A percentile compares a stretch with the other conserved stretches of the same genome.
phyloP scores from a whole-genome alignment of 2,329 filamentous ascomycete genomes.

The Proliferodiscus dingleyae region DNA sequence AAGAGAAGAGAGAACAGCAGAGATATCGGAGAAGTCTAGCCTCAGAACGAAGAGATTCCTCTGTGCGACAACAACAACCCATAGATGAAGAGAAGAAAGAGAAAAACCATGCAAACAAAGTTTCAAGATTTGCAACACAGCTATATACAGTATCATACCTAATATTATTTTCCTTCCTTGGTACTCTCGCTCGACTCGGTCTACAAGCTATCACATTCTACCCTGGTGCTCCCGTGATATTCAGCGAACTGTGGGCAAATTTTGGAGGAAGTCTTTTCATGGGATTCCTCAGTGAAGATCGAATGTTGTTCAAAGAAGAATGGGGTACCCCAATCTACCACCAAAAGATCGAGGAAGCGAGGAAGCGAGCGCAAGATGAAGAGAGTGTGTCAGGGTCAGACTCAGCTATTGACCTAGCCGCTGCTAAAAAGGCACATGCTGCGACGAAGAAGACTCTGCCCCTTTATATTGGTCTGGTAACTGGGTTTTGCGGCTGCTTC shows the following conservation, averaged over 20 bases:
- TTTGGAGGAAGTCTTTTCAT: constrained; percentile 75
- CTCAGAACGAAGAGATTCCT: constrained; percentile 3
- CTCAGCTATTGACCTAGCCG: constrained; percentile 34
- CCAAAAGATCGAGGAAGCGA: constrained; percentile 32
- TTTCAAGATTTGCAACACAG: constrained; percentile 50
- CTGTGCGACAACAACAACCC: background rate
- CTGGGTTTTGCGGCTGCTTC: constrained; percentile 83
- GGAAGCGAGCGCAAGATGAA: constrained; percentile 34
- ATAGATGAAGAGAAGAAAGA: constrained; percentile 6
- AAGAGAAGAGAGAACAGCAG: constrained; percentile 21
- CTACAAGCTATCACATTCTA: constrained; percentile 76
- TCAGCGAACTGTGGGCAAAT: constrained; percentile 81
- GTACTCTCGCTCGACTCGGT: constrained; percentile 78
- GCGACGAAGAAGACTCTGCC: constrained; percentile 80
- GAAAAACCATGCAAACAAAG: constrained; percentile 14
- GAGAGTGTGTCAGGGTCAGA: constrained; percentile 29
- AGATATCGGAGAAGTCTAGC: constrained; percentile 15
- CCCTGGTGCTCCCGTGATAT: constrained; percentile 68
- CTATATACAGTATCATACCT: constrained; percentile 76
- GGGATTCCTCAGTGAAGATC: constrained; percentile 80
- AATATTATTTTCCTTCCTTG: constrained; percentile 77
- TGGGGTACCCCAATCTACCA: constrained; percentile 48
- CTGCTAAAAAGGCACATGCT: constrained; percentile 52
- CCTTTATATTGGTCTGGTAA: constrained; percentile 79
- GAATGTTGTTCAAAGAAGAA: constrained; percentile 66